Conservation (phyloP, 768 basidiomycete genomes). For the Cystofilobasidium macerans region DNA sequence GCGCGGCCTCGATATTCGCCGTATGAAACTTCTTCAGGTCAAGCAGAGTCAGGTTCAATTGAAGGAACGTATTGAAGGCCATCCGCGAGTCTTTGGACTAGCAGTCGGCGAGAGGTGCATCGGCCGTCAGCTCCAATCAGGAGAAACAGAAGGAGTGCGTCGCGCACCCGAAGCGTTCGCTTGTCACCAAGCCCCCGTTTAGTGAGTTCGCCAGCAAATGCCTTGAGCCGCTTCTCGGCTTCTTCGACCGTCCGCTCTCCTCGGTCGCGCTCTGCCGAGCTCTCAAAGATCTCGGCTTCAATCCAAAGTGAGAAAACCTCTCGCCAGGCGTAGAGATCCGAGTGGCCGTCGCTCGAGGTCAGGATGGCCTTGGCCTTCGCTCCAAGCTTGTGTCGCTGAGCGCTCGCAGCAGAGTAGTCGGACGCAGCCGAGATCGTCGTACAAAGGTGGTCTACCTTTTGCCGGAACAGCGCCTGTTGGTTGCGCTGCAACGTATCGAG, state of each 20-base stretch:
- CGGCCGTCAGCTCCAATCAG: too few relatives aligned
- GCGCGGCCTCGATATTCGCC: constrained; percentile 76
- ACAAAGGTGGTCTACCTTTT: constrained; percentile 44
- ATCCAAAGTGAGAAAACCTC: constrained; percentile 80
- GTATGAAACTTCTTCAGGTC: constrained; percentile 76
- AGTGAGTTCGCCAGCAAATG: constrained; percentile 53
- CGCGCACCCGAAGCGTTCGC: constrained; percentile 43
- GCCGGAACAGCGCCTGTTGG: constrained; percentile 48
- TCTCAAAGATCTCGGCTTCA: constrained; percentile 77
- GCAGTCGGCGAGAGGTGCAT: neutral
- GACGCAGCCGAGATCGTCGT: constrained; percentile 33
- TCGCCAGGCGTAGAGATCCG: constrained; percentile 77
- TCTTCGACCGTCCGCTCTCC: constrained; percentile 59
- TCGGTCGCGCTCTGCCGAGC: constrained; percentile 49
- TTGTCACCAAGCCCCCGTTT: constrained; percentile 49
- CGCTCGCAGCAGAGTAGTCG: neutral
- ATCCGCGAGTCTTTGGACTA: constrained; percentile 47
- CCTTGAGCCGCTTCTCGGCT: constrained; percentile 53
- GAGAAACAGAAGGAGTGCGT: too few relatives aligned
- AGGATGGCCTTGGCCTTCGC: constrained; percentile 10
- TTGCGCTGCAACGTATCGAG: constrained; percentile 43
- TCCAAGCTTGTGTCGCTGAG: constrained; percentile 3
- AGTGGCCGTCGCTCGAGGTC: constrained; percentile 31
- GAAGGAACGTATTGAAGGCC: constrained; percentile 59
- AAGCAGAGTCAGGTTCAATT: constrained; percentile 65